phyloP scores from a whole-genome alignment of 202 grass and related monocot genomes.

The Dendrocalamus latiflorus region DNA sequence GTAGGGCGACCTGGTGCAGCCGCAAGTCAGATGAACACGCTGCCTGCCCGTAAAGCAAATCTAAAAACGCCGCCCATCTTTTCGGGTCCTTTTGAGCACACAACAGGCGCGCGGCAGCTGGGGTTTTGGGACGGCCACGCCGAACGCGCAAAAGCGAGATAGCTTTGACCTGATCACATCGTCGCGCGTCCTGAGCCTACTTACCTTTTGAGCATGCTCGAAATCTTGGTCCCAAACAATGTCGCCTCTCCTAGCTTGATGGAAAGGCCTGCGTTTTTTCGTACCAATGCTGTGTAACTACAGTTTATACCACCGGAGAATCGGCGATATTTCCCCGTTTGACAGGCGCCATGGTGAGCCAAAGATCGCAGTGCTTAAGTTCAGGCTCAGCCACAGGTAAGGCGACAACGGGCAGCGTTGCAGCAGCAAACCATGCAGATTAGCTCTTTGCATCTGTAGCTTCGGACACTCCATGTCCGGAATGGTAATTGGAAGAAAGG shows the following conservation, averaged over 20 bases:
- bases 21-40: constrained; percentile 13
- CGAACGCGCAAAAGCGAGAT: constrained; percentile 8
- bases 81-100: constrained; percentile 24
- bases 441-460: background rate
- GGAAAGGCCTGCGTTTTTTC: background rate
- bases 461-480: constrained; percentile 13
- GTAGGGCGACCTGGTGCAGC: background rate
- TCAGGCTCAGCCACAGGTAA: background rate
- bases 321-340: background rate
- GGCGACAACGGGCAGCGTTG: background rate
- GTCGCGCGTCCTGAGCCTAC: background rate
- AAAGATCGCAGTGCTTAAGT: background rate
- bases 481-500: background rate
- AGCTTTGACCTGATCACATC: constrained; percentile 35
- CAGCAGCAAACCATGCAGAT: background rate
- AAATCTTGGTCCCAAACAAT: background rate
- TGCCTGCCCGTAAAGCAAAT: constrained; percentile 12
- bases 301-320: background rate
- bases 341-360: background rate
- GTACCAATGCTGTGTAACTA: background rate
- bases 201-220: constrained; percentile 20
- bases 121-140: constrained; percentile 37
- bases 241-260: background rate
- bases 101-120: background rate
- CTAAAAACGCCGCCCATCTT: constrained; percentile 20